phyloP scores from a whole-genome alignment of 2,329 filamentous ascomycete species.

The Dactylellina parvicollis region DNA sequence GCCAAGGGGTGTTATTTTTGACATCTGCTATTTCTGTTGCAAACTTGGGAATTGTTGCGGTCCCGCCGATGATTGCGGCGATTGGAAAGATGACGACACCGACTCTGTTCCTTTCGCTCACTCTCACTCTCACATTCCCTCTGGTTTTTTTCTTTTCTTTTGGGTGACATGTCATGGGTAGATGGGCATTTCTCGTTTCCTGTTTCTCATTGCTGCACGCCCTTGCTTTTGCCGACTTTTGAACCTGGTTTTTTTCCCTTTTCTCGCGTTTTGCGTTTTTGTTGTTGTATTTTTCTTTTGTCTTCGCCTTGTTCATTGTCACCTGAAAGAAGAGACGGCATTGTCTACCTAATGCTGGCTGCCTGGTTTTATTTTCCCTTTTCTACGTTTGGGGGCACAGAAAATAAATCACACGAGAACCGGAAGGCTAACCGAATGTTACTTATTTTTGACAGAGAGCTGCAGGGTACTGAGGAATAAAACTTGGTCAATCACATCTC shows the following conservation, averaged over 20 bases:
- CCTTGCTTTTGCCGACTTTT: slow-evolving; percentile 6
- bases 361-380: slow-evolving; percentile 35
- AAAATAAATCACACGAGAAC: slow-evolving; percentile 18
- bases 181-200: neutral
- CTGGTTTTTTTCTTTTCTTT: neutral
- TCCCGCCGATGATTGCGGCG: slow-evolving; percentile 41
- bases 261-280: slow-evolving; percentile 38
- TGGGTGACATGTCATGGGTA: slow-evolving; percentile 24
- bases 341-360: slow-evolving; percentile 49
- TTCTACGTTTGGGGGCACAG: slow-evolving; percentile 20
- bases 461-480: slow-evolving; percentile 45
- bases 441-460: slow-evolving; percentile 36
- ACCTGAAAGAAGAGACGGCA: slow-evolving; percentile 35
- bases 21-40: slow-evolving; percentile 11
- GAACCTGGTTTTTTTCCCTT: slow-evolving; percentile 1
- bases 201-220: slow-evolving; percentile 1
- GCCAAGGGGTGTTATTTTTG: slow-evolving; percentile 39
- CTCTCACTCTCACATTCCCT: neutral
- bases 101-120: neutral
- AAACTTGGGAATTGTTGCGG: slow-evolving; percentile 15
- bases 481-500: slow-evolving; percentile 24
- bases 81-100: slow-evolving; percentile 28
- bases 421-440: slow-evolving; percentile 47
- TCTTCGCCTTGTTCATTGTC: slow-evolving; percentile 28
- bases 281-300: slow-evolving; percentile 49